These are phyloP conservation scores for Sparassis latifolia DNA, from an alignment of 1,284 basidiomycete species.

Conservation along the genomic window DNA sequence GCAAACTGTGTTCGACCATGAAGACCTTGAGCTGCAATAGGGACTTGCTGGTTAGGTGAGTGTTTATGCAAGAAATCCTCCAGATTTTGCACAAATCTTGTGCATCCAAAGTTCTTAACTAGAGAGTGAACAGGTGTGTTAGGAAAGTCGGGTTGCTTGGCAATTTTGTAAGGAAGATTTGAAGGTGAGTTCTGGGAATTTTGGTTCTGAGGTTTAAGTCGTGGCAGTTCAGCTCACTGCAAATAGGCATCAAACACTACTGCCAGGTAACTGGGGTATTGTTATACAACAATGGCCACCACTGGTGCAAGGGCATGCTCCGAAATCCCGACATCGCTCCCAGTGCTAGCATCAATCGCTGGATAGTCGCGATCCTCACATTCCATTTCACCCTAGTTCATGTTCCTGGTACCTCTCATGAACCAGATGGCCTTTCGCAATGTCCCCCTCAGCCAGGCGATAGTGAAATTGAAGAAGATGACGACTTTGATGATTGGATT, in stretches of 20 bases:
- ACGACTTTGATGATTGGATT: conserved; percentile 1
- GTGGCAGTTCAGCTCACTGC: conserved; percentile 29
- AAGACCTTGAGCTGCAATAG: too few relatives aligned
- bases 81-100: too few relatives aligned
- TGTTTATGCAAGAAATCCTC: too few relatives aligned
- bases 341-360: conserved; percentile 29
- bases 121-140: too few relatives aligned
- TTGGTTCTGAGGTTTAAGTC: conserved; percentile 27
- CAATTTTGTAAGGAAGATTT: conserved; percentile 20
- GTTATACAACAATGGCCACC: too few relatives aligned
- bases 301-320: conserved; percentile 13
- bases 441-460: conserved; percentile 14
- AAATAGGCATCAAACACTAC: not conserved
- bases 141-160: not conserved
- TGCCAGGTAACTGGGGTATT: too few relatives aligned
- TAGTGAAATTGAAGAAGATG: not conserved
- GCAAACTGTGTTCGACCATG: too few relatives aligned
- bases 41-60: too few relatives aligned
- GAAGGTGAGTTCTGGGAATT: conserved; percentile 8
- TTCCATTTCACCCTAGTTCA: conserved; percentile 29
- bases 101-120: too few relatives aligned
- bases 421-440: conserved; percentile 30
- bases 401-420: conserved; percentile 18
- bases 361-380: conserved; percentile 30
- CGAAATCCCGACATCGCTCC: conserved; percentile 26